These are phyloP conservation scores for Aspergillus arachidicola DNA, from an alignment of 2,329 filamentous ascomycete genomes.

Conservation along the genomic window DNA sequence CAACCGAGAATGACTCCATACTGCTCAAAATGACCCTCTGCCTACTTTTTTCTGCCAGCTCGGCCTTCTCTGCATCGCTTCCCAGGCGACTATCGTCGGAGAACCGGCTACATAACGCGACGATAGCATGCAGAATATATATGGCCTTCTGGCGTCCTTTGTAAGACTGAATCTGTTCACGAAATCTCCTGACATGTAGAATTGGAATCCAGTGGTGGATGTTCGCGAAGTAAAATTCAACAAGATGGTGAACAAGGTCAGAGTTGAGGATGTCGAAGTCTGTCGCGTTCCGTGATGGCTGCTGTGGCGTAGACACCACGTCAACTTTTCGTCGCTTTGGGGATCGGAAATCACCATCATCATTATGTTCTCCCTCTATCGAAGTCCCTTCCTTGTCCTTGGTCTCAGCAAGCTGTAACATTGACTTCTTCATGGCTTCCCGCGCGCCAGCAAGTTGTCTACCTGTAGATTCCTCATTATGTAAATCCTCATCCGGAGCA, in stretches of 20 bases:
- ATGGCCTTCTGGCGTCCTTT: slow-evolving; percentile 20
- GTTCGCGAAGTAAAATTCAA: slow-evolving; percentile 34
- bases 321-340: not conserved
- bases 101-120: slow-evolving; percentile 28
- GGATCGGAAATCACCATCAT: not conserved
- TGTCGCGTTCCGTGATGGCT: not conserved
- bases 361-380: not conserved
- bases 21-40: slow-evolving; percentile 32
- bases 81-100: slow-evolving; percentile 18
- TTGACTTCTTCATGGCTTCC: not conserved
- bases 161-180: slow-evolving; percentile 23
- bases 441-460: not conserved
- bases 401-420: not conserved
- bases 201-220: slow-evolving; percentile 41
- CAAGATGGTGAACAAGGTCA: slow-evolving; percentile 28
- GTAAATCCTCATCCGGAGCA: not conserved
- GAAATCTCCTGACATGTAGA: slow-evolving; percentile 33
- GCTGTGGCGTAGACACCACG: not conserved
- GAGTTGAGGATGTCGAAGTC: not conserved
- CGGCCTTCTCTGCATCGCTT: slow-evolving; percentile 12
- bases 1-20: slow-evolving; percentile 38
- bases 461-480: not conserved
- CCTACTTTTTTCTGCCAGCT: slow-evolving; percentile 19
- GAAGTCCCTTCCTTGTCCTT: not conserved
- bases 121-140: slow-evolving; percentile 28